phyloP scores from a whole-genome alignment of 202 grass and related monocot genomes.

The Saccharum hybrid region DNA sequence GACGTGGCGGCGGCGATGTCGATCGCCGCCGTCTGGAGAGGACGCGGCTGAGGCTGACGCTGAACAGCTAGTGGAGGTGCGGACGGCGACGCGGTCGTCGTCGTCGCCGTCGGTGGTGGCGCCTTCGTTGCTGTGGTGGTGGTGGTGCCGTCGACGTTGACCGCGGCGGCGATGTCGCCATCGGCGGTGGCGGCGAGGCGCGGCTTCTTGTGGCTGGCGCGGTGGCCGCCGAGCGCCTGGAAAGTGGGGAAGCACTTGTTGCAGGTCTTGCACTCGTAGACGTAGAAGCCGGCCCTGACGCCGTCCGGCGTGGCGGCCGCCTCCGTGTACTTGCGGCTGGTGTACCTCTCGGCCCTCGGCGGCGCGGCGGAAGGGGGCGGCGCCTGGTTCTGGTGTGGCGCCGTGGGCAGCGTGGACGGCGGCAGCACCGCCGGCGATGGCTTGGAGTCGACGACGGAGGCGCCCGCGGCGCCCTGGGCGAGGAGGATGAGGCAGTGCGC shows the following conservation, averaged over 20 bases:
- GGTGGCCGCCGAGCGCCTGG: slow-evolving; percentile 95
- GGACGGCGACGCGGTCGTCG: neutral
- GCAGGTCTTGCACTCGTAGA: slow-evolving; percentile 96
- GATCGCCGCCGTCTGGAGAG: too few relatives aligned
- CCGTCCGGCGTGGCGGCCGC: slow-evolving; percentile 42
- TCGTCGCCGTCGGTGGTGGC: neutral
- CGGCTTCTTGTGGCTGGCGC: slow-evolving; percentile 96
- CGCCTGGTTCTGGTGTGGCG: neutral
- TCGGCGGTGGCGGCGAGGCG: slow-evolving; percentile 26
- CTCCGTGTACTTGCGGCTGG: slow-evolving; percentile 61
- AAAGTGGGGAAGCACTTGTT: slow-evolving; percentile 88
- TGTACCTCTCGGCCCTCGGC: slow-evolving; percentile 51
- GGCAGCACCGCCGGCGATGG: neutral
- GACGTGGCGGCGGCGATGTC: too few relatives aligned
- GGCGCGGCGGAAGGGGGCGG: too few relatives aligned
- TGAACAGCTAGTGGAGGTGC: neutral
- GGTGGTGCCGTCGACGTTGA: neutral
- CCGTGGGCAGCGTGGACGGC: neutral
- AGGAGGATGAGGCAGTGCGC: slow-evolving; percentile 93
- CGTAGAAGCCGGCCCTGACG: slow-evolving; percentile 55
- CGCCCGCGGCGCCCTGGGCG: slow-evolving; percentile 40
- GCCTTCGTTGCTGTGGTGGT: neutral
- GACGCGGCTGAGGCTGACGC: too few relatives aligned
- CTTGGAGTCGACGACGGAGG: slow-evolving; percentile 31
- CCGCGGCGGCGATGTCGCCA: too few relatives aligned